Percentiles rank a stretch among this genome's conserved stretches.
phyloP scores from a whole-genome alignment of 73 alveolate genomes.

The Blepharisma stoltei region DNA sequence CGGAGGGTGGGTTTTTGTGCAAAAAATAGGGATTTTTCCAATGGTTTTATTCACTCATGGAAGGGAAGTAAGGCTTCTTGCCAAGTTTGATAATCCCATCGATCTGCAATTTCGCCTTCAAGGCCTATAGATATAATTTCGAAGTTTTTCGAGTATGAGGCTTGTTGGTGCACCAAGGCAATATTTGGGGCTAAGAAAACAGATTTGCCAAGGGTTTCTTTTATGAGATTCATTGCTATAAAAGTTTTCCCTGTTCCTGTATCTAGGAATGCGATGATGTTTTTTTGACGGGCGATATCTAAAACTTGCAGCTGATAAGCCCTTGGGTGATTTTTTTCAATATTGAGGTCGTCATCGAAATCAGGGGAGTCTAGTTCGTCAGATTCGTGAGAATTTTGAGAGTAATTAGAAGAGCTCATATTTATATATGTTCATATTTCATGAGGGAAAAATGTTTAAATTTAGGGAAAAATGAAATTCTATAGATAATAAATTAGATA shows the following conservation, averaged over 20 bases:
- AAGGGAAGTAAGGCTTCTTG: not conserved
- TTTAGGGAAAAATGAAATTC: too few species aligned
- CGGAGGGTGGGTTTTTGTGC: too few species aligned
- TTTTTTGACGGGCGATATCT: not conserved
- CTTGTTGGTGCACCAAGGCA: not conserved
- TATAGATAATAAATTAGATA: too few species aligned
- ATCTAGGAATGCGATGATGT: slow-evolving; percentile 9
- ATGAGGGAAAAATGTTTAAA: too few species aligned
- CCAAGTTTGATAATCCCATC: not conserved
- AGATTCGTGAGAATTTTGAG: too few species aligned
- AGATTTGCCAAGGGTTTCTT: not conserved
- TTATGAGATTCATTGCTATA: not conserved
- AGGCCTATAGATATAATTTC: not conserved
- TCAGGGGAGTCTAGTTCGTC: not conserved
- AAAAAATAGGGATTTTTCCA: too few species aligned
- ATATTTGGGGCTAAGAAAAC: not conserved
- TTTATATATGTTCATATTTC: too few species aligned
- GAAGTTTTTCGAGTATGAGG: not conserved
- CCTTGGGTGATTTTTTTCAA: not conserved
- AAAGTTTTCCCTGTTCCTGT: slow-evolving; percentile 28
- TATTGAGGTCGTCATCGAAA: not conserved
- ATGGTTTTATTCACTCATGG: too few species aligned
- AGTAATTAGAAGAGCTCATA: too few species aligned
- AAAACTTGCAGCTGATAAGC: not conserved
- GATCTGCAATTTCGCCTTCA: not conserved